Evolutionary conservation across 768 basidiomycete species (phyloP), one percentile per base, ranked within the genome.

Genomic region (Rhodotorula sphaerocarpa): DNA sequence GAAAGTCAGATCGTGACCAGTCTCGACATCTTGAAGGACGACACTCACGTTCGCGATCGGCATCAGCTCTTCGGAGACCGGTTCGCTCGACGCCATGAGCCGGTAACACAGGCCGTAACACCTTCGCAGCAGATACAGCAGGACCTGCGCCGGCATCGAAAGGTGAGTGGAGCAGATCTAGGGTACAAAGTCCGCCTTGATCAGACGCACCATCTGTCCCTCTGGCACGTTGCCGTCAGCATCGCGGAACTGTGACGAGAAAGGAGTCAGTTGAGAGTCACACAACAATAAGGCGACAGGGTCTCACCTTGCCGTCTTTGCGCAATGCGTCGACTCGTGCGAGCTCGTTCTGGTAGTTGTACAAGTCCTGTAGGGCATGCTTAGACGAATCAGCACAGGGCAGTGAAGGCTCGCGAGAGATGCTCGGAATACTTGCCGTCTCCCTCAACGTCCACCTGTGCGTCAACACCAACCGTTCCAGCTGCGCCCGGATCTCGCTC

Each of bases 321-420:
- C 95, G 79, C 90, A 97, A 90, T 76, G 87, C 86, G 76, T 99
- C 95, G 44, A 99, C 92, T 75, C 97, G 92, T 72, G 91, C 86
- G 65, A 99, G 77, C 74, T 88, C 88, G 56, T 90, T 79, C 27
- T 89, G 88, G 76, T 93, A 97, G 76, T 90, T 96, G 81, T 83
- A 90, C 27, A 93, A 78, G 71, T 93, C 90, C 1, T 88, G 90
- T 42, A 34, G 10, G 3, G 23, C 3, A 45, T 30, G 10, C 7
- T 23, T 6, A 27, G n/a, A 23, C 30, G 28, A 45, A 43, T 0
- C 10, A 31, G 23, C 20, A 25, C 25, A 34, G 18, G 5, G 14
- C n/a, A n/a, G n/a, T n/a, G n/a, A n/a, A n/a, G n/a, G n/a, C n/a
- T n/a, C n/a, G 7, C 28, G 21, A 14, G n/a, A n/a, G n/a, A n/a